These are phyloP conservation scores for Xylariaceae sp. DNA, from an alignment of 2,329 filamentous ascomycete species.

Conservation along the genomic window DNA sequence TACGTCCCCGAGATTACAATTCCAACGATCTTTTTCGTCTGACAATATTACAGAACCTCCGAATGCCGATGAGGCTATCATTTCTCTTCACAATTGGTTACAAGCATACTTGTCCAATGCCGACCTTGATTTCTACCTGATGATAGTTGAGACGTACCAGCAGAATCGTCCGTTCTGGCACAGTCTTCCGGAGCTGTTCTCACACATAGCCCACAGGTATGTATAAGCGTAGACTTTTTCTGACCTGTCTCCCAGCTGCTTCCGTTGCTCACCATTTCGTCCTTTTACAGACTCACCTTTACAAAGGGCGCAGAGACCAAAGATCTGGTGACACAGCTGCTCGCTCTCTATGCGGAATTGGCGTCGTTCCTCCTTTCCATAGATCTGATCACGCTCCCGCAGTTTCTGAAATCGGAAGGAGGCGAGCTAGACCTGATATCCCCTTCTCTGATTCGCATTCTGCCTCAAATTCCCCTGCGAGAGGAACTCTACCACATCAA, in stretches of 20 bases:
- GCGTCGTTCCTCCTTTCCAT: slow-evolving; percentile 44
- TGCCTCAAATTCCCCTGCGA: slow-evolving; percentile 35
- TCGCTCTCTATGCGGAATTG: slow-evolving; percentile 38
- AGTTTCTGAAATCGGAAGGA: slow-evolving; percentile 17
- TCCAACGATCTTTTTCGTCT: slow-evolving; percentile 21
- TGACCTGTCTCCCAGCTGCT: not conserved
- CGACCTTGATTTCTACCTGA: slow-evolving; percentile 23
- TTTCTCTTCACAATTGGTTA: slow-evolving; percentile 43
- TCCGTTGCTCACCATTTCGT: slow-evolving; percentile 1
- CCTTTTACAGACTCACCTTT: slow-evolving; percentile 13
- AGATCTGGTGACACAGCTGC: slow-evolving; percentile 23
- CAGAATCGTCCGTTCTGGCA: slow-evolving; percentile 44
- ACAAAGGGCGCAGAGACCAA: slow-evolving; percentile 20
- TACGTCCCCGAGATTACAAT: slow-evolving; percentile 9
- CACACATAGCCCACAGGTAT: slow-evolving; percentile 34
- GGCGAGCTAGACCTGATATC: slow-evolving; percentile 34
- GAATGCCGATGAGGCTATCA: slow-evolving; percentile 37
- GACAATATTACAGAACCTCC: slow-evolving; percentile 28
- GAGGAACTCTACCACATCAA: too few relatives aligned
- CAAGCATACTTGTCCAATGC: slow-evolving; percentile 38
- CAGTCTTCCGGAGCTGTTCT: slow-evolving; percentile 43
- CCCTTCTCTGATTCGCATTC: slow-evolving; percentile 36
- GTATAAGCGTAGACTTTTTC: slow-evolving; percentile 10
- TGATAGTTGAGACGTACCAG: slow-evolving; percentile 34
- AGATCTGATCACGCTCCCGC: slow-evolving; percentile 34